Evolutionary conservation across 805 yeast genomes (phyloP).

Genomic region (Candida insectorum): DNA sequence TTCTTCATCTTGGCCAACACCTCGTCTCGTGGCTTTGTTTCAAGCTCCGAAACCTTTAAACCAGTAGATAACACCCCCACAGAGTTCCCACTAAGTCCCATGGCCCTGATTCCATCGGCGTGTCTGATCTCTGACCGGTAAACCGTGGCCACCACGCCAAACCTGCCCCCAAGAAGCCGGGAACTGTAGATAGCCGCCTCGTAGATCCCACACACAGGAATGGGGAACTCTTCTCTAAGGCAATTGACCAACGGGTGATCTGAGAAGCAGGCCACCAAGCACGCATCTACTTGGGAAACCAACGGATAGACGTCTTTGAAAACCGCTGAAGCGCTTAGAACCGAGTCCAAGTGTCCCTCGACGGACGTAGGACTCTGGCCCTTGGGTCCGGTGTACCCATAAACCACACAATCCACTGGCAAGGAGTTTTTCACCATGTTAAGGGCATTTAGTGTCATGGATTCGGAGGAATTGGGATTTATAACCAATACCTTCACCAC

Average conservation of each 20-base stretch:
- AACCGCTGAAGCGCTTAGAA: background rate
- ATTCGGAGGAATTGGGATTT: constrained; percentile 6
- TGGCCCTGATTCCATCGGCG: constrained; percentile 1
- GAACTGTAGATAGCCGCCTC: constrained; percentile 4
- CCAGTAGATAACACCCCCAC: constrained; percentile 2
- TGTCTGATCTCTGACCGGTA: constrained; percentile 5
- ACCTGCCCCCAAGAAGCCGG: constrained; percentile 3
- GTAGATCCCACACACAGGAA: constrained; percentile 5
- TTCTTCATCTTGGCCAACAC: constrained; percentile 1
- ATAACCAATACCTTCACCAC: constrained; percentile 3
- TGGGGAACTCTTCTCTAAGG: constrained; percentile 4
- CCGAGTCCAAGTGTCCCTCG: constrained; percentile 5
- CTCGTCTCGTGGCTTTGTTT: background rate
- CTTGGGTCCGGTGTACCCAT: constrained; percentile 5
- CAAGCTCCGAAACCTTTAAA: background rate
- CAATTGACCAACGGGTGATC: constrained; percentile 6
- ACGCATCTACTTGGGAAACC: constrained; percentile 2
- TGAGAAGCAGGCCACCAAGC: constrained; percentile 5
- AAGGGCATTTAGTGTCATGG: constrained; percentile 6
- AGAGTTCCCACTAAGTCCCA: constrained; percentile 2
- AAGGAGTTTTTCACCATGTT: constrained; percentile 3
- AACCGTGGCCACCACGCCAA: constrained; percentile 5
- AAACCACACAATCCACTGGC: constrained; percentile 4
- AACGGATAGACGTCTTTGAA: constrained; percentile 4
- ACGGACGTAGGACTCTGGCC: constrained; percentile 4